These are phyloP conservation scores for Juncus effusus DNA, from an alignment of 176 grass and related monocot species.

Conservation along the genomic window DNA sequence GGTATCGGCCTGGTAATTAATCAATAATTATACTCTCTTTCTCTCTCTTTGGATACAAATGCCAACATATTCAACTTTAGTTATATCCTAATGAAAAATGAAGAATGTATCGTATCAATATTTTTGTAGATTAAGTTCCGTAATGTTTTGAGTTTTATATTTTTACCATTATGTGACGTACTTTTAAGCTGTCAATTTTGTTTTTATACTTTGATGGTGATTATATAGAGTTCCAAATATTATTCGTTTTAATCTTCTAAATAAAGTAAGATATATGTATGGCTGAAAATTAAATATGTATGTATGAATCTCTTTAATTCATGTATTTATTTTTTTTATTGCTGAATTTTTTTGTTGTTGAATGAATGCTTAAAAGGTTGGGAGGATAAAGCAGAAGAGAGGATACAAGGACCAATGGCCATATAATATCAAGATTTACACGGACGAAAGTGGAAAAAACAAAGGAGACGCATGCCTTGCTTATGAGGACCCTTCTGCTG, in stretches of 20 bases:
- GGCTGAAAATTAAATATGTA: too few species aligned
- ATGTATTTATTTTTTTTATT: neutral
- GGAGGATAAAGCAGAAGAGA: conserved; percentile 97
- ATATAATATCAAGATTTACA: conserved; percentile 98
- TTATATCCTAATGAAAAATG: too few species aligned
- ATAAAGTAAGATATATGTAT: neutral
- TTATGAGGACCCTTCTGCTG: conserved; percentile 98
- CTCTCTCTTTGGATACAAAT: too few species aligned
- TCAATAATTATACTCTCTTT: neutral
- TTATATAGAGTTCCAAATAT: neutral
- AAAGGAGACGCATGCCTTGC: conserved; percentile 96
- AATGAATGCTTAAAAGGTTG: too few species aligned
- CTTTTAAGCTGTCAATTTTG: too few species aligned
- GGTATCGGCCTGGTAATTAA: conserved; percentile 85
- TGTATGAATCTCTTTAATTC: too few species aligned
- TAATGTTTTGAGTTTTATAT: too few species aligned
- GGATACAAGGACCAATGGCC: conserved; percentile 99
- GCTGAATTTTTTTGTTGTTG: neutral
- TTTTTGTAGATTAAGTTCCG: too few species aligned
- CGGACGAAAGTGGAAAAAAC: conserved; percentile 82
- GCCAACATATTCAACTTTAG: too few species aligned
- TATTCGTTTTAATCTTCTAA: neutral
- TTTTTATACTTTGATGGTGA: too few species aligned
- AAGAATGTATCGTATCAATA: too few species aligned
- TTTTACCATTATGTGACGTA: too few species aligned